Evolutionary conservation across 106 monocot species (phyloP).

Genomic region (Dendrobium chrysotoxum): DNA sequence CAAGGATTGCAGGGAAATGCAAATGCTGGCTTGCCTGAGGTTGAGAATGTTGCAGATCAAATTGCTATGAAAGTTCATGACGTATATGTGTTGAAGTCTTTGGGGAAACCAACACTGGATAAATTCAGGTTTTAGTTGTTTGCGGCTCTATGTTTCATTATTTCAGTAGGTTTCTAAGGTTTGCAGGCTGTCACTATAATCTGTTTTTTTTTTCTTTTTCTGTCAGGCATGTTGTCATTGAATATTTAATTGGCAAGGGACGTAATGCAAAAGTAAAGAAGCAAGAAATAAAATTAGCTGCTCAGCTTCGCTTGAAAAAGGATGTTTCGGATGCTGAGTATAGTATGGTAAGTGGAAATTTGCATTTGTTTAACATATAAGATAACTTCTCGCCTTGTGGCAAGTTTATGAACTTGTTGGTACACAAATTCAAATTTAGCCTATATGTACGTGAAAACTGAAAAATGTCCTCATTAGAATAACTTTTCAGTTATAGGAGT

Average conservation of each 20-base stretch:
- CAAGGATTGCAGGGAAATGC: slow-evolving; percentile 6
- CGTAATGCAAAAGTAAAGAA: slow-evolving; percentile 10
- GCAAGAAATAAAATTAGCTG: slow-evolving; percentile 12
- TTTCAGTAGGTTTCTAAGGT: not conserved
- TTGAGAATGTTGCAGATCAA: slow-evolving; percentile 9
- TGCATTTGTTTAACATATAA: not conserved
- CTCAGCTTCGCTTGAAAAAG: not conserved
- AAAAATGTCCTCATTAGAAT: too few relatives aligned
- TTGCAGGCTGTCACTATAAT: not conserved
- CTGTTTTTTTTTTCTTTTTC: not conserved
- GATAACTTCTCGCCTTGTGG: not conserved
- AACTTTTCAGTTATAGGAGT: too few relatives aligned
- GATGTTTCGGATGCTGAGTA: slow-evolving; percentile 11
- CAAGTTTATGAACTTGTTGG: not conserved
- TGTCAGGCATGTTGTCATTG: slow-evolving; percentile 3
- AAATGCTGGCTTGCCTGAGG: not conserved
- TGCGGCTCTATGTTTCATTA: not conserved
- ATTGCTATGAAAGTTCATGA: slow-evolving; percentile 8
- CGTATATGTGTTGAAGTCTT: slow-evolving; percentile 10
- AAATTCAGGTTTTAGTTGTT: not conserved
- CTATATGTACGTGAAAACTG: not conserved
- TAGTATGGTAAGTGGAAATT: slow-evolving; percentile 6
- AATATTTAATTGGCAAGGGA: slow-evolving; percentile 7
- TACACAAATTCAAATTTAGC: not conserved
- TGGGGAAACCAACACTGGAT: slow-evolving; percentile 3